Base-by-base conservation (phyloP, 78 protist species). In the Isochrysis galbana region DNA sequence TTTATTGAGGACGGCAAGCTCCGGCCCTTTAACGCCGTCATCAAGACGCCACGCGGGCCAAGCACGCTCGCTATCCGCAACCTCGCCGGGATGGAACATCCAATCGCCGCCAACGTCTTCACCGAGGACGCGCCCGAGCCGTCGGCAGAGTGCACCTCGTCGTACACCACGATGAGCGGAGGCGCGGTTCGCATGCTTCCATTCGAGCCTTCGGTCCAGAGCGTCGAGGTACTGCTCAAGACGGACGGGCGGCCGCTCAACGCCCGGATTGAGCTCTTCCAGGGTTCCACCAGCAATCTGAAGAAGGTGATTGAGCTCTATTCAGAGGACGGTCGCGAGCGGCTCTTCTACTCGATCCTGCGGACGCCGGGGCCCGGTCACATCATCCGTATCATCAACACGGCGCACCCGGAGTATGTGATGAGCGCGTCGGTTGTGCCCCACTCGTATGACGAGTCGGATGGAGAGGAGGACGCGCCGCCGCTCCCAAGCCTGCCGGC, bases 221-320 rank as follows among this genome's bases (percentile, higher is more conserved):
- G 80, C 41, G 80, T 70, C n/a, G n/a, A n/a, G 80, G 80, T 70
- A 17, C 39, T 70, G 45, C 41, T 70, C 80, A 17, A 5, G 29
- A n/a, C 80, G 7, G 80, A 70, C 39, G 80, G 80, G 22, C 80
- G 80, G 42, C 80, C 80, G 80, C 80, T 70, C 80, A 34, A 70
- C 80, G 80, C 80, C 23, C 36, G 80, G 80, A 26, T 70, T 41
- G 80, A 70, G 80, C 41, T 70, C 32, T 41, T 70, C 29, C 80
- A 70, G 80, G 80, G 80, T 23, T 41, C 80, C 32, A 70, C 29
- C 80, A n/a, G 36, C 80, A 70, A 70, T 17, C n/a, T n/a, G n/a
- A 70, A 70, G 80, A 36, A 70, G 41, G 80, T 70, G n/a, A n/a
- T 70, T 41, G 80, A 70, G 80, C 80, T 70, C 39, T 70, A 70